Percentiles rank a stretch among this genome's conserved stretches.
These are phyloP conservation scores for Olyra latifolia DNA, from an alignment of 176 grass and related monocot species.

Conservation along the genomic window DNA sequence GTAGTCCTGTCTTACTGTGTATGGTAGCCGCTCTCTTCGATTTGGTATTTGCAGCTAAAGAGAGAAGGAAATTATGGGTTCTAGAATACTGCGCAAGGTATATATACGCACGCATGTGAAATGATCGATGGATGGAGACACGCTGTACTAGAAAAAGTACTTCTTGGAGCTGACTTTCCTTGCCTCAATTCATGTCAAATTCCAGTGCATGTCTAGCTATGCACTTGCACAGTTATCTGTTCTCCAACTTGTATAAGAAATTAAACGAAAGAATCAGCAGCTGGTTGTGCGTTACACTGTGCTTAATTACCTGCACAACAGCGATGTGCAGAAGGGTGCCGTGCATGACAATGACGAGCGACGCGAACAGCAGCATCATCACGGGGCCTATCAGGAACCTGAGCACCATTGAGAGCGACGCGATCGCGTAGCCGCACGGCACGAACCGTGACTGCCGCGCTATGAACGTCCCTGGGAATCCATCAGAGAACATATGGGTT, in stretches of 20 bases:
- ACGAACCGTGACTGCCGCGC: slow-evolving; percentile 64
- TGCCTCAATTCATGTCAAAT: no score
- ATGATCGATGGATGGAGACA: not conserved
- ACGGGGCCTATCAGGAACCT: slow-evolving; percentile 72
- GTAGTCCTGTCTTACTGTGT: not conserved
- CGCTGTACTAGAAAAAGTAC: not conserved
- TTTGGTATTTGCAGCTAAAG: not conserved
- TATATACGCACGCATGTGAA: not conserved
- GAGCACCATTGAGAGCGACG: slow-evolving; percentile 52
- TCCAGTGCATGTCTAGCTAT: no score
- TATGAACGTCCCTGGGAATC: slow-evolving; percentile 71
- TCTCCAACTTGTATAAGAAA: no score
- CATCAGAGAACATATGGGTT: not conserved
- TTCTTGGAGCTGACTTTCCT: slow-evolving; percentile 15
- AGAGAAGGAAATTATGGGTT: not conserved
- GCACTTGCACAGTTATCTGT: no score
- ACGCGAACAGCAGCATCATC: slow-evolving; percentile 62
- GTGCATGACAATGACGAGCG: slow-evolving; percentile 59
- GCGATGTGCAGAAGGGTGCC: slow-evolving; percentile 63
- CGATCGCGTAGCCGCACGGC: slow-evolving; percentile 69
- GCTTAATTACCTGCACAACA: slow-evolving; percentile 55
- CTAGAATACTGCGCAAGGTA: not conserved
- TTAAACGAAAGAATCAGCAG: no score
- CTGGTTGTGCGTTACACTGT: no score
- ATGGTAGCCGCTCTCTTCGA: not conserved